Evolutionary conservation across 805 yeast genomes (phyloP).

Genomic region (Teunomyces stri): DNA sequence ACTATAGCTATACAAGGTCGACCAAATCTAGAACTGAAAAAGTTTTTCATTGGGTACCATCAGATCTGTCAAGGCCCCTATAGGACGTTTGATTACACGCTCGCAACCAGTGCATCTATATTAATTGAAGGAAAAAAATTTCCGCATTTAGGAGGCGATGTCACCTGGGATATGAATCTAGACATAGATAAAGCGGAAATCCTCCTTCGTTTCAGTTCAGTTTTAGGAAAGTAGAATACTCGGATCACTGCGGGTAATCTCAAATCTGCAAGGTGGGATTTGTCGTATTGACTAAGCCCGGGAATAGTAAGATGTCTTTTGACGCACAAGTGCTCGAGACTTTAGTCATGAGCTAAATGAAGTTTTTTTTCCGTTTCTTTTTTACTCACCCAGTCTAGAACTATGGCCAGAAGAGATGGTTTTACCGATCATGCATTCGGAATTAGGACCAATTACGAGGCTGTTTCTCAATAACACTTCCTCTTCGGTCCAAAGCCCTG

Average conservation of each 20-base stretch:
- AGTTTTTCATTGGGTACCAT: conserved; percentile 4
- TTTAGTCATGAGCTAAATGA: no score
- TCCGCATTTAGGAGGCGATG: neutral
- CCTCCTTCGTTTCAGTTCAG: neutral
- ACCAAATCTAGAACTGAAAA: conserved; percentile 2
- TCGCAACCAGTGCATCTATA: neutral
- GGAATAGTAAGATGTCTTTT: neutral
- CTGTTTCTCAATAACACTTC: no score
- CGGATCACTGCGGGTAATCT: neutral
- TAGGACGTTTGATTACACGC: neutral
- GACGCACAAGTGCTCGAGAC: neutral
- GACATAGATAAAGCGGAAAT: neutral
- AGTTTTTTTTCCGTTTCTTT: no score
- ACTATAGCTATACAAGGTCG: neutral
- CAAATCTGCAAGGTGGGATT: no score
- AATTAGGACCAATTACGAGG: no score
- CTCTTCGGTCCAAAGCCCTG: no score
- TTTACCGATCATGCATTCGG: no score
- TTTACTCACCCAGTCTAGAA: no score
- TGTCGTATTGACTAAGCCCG: no score
- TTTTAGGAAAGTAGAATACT: neutral
- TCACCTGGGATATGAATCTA: neutral
- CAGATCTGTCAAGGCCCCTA: neutral
- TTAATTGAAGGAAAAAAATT: neutral
- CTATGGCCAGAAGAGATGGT: no score